Conservation (phyloP, 495 filamentous ascomycete species). For the Xylaria venustula region DNA sequence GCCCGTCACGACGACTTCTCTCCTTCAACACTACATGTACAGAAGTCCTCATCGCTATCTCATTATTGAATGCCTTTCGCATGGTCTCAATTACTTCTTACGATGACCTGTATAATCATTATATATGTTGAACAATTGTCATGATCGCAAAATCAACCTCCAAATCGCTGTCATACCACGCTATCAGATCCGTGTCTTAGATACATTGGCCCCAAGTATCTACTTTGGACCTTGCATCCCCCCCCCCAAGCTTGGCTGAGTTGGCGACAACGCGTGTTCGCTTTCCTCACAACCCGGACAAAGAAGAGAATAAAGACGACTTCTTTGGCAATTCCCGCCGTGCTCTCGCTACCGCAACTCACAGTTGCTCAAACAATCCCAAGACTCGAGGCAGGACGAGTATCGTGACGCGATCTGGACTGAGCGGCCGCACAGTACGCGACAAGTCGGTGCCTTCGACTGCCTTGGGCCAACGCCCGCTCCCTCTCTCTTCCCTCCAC, state of each 20-base stretch:
- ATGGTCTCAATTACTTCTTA: neutral
- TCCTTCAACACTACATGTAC: neutral
- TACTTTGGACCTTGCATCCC: slow-evolving; percentile 1
- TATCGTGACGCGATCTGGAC: slow-evolving; percentile 12
- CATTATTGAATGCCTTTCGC: neutral
- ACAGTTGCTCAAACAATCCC: neutral
- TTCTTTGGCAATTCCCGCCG: neutral
- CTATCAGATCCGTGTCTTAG: neutral
- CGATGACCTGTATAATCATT: neutral
- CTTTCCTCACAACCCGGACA: slow-evolving; percentile 6
- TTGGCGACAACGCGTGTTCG: slow-evolving; percentile 15
- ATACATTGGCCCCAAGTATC: neutral
- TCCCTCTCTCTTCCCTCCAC: neutral
- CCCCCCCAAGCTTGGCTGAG: slow-evolving; percentile 11
- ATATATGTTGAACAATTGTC: neutral
- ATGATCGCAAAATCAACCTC: neutral
- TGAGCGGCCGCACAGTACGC: slow-evolving; percentile 9
- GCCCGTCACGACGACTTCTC: neutral
- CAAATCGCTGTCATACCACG: neutral
- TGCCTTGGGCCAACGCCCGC: neutral
- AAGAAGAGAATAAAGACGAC: neutral
- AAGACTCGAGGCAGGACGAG: neutral
- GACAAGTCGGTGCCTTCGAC: slow-evolving; percentile 7
- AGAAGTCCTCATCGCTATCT: neutral
- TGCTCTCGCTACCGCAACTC: neutral